Conservation (phyloP, 768 basidiomycete genomes). For the Panus rudis region DNA sequence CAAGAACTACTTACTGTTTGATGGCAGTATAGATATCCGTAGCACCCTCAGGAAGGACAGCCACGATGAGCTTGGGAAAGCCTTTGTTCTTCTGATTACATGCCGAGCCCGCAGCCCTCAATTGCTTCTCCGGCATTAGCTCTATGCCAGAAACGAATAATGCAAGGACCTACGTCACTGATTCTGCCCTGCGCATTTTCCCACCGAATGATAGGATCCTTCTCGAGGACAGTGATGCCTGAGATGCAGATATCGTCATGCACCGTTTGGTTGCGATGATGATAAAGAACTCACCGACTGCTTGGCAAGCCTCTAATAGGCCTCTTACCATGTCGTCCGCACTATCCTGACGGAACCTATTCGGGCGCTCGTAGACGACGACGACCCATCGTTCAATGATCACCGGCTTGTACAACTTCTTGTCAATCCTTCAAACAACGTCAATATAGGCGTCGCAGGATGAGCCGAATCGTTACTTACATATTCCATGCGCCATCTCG, state of each 20-base stretch:
- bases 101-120: constrained; percentile 44
- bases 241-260: neutral
- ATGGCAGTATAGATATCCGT: constrained; percentile 72
- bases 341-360: constrained; percentile 44
- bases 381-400: constrained; percentile 54
- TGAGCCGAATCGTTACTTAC: constrained; percentile 27
- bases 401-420: constrained; percentile 55
- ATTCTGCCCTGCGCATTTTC: constrained; percentile 54
- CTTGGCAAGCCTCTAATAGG: constrained; percentile 38
- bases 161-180: constrained; percentile 28
- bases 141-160: neutral
- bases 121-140: constrained; percentile 28
- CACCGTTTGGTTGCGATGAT: neutral
- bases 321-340: constrained; percentile 51
- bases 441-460: neutral
- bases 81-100: constrained; percentile 33
- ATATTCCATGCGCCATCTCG: constrained; percentile 76
- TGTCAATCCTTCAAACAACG: constrained; percentile 51
- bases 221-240: constrained; percentile 55
- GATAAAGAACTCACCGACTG: constrained; percentile 47
- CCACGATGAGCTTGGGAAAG: constrained; percentile 54
- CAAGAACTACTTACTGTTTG: constrained; percentile 66
- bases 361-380: constrained; percentile 56
- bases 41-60: constrained; percentile 65
- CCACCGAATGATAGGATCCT: constrained; percentile 41